Evolutionary conservation across 108 stramenopile genomes (phyloP), one percentile per base, ranked within the genome.

Genomic region (Cyclotella choctawhatcheeana): DNA sequence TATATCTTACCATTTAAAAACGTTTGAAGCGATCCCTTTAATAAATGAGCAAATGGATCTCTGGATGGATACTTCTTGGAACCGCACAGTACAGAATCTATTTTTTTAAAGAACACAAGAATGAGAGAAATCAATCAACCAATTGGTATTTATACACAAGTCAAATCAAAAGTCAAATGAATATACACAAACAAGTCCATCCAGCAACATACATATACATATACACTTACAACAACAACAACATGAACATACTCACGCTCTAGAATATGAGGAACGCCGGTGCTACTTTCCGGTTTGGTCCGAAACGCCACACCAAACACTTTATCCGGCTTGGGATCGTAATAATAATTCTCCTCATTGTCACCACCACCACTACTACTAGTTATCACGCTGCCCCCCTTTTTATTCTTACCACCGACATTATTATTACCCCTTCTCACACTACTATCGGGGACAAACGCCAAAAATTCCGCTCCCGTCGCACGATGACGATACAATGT

Each of bases 281-380:
- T 92, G 43, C 63, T 66, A 77, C 91, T 88, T 27, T 81, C 71
- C 16, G 94, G 86, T 20, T 86, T 89, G 13, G 98, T 99, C 20
- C 94, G 82, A 71, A 99, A 97, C 37, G 86, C 89, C n/a, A 98
- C 86, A 25, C 97, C 97, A 77, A 99, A 99, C 1, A 90, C 93
- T 58, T 95, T 95, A 82, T 98, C 94, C 25, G 88, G 90, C 18
- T 74, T 81, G 25, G 78, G 56, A 74, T 90, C 89, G 30, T 78
- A 78, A 1, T n/a, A n/a, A n/a, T n/a, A n/a, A n/a, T n/a, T n/a
- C n/a, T 63, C 68, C 13, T 37, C 56, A 10, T 52, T 70, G 3
- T 48, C 64, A n/a, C 56, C 44, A 0, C 17, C 33, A 3, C 44
- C 5, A 3, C 8, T 30, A 29, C 50, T 45, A 21, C 64, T 51